Evolutionary conservation across 352 stramenopile species (phyloP), one percentile per base, ranked within the genome.

Genomic region (Sclerospora graminicola): DNA sequence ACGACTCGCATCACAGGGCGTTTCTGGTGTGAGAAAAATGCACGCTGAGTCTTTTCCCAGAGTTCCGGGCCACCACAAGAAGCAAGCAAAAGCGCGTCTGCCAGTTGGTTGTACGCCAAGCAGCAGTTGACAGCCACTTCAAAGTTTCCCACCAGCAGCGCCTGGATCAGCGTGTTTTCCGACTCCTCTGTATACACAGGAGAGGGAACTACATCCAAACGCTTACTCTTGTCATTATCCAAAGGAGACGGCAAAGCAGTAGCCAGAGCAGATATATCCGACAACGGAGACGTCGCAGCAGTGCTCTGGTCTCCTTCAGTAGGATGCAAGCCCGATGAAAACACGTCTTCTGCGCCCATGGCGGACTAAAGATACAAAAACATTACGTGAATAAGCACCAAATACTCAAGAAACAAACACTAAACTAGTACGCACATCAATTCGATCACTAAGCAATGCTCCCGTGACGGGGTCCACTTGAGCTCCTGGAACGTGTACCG

Each of bases 141-240:
- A 54, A 99, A 99, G 67, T 98, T 98, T 28, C 96, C 96, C 5
- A 98, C 94, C 6, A 99, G 63, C 15, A 99, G 65, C 1, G 95
- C 89, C 55, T 96, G 73, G 73, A 98, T 98, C 27, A 98, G 69
- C 14, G 81, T 86, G 38, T 65, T 86, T 51, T 97, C 89, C 10
- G 90, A 97, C 41, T 93, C 70, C 47, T 88, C 74, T 9, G 87
- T 93, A 62, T 91, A 93, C 29, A 87, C 57, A 24, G 82, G 79
- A 5, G 65, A 56, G 0, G 75, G 63, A 5, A 68, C 72, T 10
- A 64, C 60, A n/a, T 88, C 65, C 5, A 93, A 34, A 24, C 77
- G 82, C 49, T 78, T 73, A 50, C 79, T 90, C 33, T 65, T 69
- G 45, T 92, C 81, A 7, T 71, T 54, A 13, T 87, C 71, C n/a